These are phyloP conservation scores for Zasmidium cellare DNA, from an alignment of 2,329 filamentous ascomycete species.

Conservation along the genomic window DNA sequence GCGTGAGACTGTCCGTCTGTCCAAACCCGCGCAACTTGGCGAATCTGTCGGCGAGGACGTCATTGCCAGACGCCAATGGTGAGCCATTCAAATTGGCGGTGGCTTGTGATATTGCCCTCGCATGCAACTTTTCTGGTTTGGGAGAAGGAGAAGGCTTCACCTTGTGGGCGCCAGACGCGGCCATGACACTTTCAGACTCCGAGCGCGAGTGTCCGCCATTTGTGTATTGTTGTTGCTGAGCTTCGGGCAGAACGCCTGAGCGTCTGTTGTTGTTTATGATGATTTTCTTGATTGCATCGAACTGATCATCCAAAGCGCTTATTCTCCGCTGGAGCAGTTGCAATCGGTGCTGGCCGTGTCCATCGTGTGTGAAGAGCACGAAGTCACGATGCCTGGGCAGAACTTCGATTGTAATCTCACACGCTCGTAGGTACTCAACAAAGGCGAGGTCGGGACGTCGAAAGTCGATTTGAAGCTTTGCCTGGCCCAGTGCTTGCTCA, in stretches of 20 bases:
- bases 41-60: slow-evolving; percentile 41
- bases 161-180: slow-evolving; percentile 18
- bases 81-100: slow-evolving; percentile 26
- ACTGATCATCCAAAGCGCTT: slow-evolving; percentile 40
- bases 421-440: slow-evolving; percentile 80
- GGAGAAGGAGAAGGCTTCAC: slow-evolving; percentile 44
- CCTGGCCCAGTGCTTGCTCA: slow-evolving; percentile 45
- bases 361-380: slow-evolving; percentile 55
- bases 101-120: slow-evolving; percentile 52
- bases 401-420: slow-evolving; percentile 72
- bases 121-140: slow-evolving; percentile 67
- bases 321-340: slow-evolving; percentile 38
- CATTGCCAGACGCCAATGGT: slow-evolving; percentile 42
- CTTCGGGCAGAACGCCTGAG: slow-evolving; percentile 49
- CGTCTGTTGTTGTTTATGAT: slow-evolving; percentile 54
- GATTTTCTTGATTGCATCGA: slow-evolving; percentile 50
- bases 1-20: slow-evolving; percentile 7
- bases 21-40: slow-evolving; percentile 23
- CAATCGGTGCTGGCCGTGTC: slow-evolving; percentile 50
- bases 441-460: slow-evolving; percentile 72
- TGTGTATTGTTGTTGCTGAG: slow-evolving; percentile 4
- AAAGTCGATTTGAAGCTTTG: slow-evolving; percentile 63
- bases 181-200: slow-evolving; percentile 20
- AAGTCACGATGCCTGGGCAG: slow-evolving; percentile 78
- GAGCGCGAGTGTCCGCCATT: slow-evolving; percentile 9